These are phyloP conservation scores for Vanilla planifolia DNA, from an alignment of 106 monocot species.

Conservation along the genomic window DNA sequence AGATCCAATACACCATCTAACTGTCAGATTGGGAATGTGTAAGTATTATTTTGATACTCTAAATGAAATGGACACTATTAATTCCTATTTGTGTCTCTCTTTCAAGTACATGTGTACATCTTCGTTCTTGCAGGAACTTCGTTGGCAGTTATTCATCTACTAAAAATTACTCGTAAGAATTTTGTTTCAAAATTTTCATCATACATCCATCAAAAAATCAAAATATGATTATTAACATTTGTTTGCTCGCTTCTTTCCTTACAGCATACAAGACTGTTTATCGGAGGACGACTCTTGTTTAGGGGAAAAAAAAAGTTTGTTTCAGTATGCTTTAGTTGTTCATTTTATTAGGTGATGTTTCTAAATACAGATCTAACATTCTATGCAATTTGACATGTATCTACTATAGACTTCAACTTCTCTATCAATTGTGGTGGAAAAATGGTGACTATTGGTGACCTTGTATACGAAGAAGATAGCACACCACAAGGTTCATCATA, in stretches of 20 bases:
- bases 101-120: constrained; percentile 1
- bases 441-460: constrained; percentile 14
- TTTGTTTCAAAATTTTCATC: not conserved
- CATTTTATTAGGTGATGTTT: too few relatives aligned
- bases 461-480: constrained; percentile 25
- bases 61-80: too few relatives aligned
- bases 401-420: constrained; percentile 31
- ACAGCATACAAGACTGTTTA: constrained; percentile 28
- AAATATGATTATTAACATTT: not conserved
- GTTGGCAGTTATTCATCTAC: constrained; percentile 36
- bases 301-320: constrained; percentile 21
- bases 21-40: constrained; percentile 43
- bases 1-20: constrained; percentile 19
- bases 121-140: constrained; percentile 28
- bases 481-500: constrained; percentile 20
- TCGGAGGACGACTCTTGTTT: constrained; percentile 24
- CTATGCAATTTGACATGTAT: too few relatives aligned
- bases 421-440: constrained; percentile 59
- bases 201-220: not conserved
- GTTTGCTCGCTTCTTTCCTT: not conserved
- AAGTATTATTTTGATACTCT: too few relatives aligned
- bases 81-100: not conserved
- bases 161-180: constrained; percentile 6
- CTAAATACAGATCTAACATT: too few relatives aligned
- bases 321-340: too few relatives aligned